Evolutionary conservation across 192 early-diverging fungal species (phyloP).

Genomic region (Allomyces javanicus): DNA sequence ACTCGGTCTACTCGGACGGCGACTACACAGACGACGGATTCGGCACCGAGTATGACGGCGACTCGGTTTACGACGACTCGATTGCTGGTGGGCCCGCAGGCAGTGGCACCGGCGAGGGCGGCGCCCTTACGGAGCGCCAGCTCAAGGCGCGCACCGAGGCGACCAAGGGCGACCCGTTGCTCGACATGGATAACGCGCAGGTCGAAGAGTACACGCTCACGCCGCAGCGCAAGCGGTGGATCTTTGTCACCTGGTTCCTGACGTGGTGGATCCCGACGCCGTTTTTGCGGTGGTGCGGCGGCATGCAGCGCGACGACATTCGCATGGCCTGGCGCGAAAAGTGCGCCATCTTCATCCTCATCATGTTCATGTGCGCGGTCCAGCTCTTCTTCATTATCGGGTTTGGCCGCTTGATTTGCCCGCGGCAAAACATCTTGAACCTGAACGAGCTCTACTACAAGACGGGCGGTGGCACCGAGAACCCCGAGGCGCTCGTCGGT

Average conservation of each 20-base stretch:
- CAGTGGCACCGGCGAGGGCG: no score
- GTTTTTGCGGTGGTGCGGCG: conserved; percentile 44
- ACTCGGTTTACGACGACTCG: neutral
- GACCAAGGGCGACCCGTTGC: neutral
- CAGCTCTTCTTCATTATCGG: conserved; percentile 72
- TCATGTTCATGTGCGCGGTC: conserved; percentile 53
- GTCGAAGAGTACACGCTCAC: conserved; percentile 24
- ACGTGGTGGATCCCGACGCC: conserved; percentile 68
- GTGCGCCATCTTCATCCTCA: conserved; percentile 70
- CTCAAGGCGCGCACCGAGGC: neutral
- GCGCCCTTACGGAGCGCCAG: neutral
- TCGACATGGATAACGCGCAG: neutral
- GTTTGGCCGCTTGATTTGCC: conserved; percentile 55
- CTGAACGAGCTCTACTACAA: neutral
- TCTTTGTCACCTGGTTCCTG: conserved; percentile 53
- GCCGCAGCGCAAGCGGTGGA: conserved; percentile 55
- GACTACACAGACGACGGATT: neutral
- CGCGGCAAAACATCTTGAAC: conserved; percentile 42
- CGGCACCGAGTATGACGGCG: neutral
- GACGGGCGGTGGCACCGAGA: neutral
- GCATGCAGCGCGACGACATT: conserved; percentile 61
- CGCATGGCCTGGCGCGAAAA: conserved; percentile 96
- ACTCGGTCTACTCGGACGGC: neutral
- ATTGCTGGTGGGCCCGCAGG: neutral
- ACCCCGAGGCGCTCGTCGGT: neutral